Percentiles rank a stretch among this genome's conserved stretches.
Conservation (phyloP, 768 basidiomycete genomes). For the Dacryopinax primogenitus region DNA sequence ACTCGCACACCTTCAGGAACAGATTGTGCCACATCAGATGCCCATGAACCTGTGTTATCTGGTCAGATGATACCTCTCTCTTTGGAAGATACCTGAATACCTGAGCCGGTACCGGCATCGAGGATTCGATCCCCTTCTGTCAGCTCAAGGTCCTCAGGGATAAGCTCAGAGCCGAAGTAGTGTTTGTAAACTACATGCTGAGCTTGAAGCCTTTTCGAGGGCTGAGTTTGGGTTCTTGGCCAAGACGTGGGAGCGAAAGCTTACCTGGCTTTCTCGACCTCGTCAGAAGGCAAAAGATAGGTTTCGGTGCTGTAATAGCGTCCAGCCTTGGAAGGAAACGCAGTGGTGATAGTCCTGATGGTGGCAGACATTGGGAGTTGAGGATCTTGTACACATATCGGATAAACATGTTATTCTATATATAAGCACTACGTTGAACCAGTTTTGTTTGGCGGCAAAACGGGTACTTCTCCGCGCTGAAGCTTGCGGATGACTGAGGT, state of each 20-base stretch:
- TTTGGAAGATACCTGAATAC: too few relatives aligned
- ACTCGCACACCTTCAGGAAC: constrained; percentile 13
- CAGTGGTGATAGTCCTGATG: neutral
- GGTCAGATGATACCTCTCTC: too few relatives aligned
- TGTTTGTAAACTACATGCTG: neutral
- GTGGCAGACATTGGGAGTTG: neutral
- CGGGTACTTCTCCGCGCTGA: too few relatives aligned
- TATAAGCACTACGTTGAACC: too few relatives aligned
- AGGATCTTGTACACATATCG: too few relatives aligned
- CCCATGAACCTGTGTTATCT: constrained; percentile 18
- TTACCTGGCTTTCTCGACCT: neutral
- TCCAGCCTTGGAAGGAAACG: neutral
- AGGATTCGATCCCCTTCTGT: neutral
- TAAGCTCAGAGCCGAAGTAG: constrained; percentile 2
- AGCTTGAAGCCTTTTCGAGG: neutral
- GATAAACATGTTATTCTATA: too few relatives aligned
- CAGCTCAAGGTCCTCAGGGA: neutral
- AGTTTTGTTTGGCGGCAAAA: too few relatives aligned
- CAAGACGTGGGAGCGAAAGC: neutral
- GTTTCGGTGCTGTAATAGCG: neutral
- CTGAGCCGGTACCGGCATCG: neutral
- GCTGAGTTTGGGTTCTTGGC: neutral
- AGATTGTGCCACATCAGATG: constrained; percentile 13
- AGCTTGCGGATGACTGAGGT: too few relatives aligned
- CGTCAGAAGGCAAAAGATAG: constrained; percentile 2